Conservation (phyloP, 306 rosid species). For the Gastrolobium villosum region DNA sequence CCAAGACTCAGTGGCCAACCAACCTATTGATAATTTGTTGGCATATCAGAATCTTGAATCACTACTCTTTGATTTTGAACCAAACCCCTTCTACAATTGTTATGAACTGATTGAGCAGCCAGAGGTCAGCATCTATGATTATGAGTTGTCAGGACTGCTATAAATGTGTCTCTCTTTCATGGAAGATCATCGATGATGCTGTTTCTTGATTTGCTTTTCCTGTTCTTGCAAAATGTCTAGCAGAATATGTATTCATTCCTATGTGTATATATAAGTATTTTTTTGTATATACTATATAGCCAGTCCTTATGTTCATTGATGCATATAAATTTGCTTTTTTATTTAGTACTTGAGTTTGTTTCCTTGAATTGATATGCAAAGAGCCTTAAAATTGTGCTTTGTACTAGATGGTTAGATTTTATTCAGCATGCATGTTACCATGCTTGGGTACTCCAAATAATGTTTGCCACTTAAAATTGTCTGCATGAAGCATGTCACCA, state of each 20-base stretch:
- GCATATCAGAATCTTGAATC: conserved; percentile 53
- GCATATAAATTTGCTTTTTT: conserved; percentile 29
- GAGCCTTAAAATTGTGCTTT: not conserved
- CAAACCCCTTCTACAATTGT: conserved; percentile 36
- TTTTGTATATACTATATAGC: conserved; percentile 32
- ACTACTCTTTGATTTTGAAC: conserved; percentile 52
- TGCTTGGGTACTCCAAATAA: conserved; percentile 1
- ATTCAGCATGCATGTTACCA: not conserved
- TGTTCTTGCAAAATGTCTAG: conserved; percentile 32
- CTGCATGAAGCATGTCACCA: conserved; percentile 25
- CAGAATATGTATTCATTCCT: conserved; percentile 14
- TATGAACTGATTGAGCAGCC: conserved; percentile 48
- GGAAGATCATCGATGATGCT: conserved; percentile 26
- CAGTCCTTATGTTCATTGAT: not conserved
- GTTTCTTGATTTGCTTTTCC: conserved; percentile 31
- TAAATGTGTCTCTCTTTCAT: conserved; percentile 23
- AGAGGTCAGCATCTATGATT: conserved; percentile 61
- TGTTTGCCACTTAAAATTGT: too few species aligned
- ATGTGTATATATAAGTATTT: conserved; percentile 41
- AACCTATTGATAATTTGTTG: conserved; percentile 24
- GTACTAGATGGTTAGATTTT: conserved; percentile 1
- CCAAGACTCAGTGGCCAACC: conserved; percentile 40
- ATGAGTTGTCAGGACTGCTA: conserved; percentile 55
- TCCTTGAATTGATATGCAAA: conserved; percentile 27
- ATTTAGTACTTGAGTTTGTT: conserved; percentile 10